A percentile compares a stretch with the other conserved stretches of the same genome.
These are phyloP conservation scores for Pisolithus sp. DNA, from an alignment of 768 basidiomycete species.

Conservation along the genomic window DNA sequence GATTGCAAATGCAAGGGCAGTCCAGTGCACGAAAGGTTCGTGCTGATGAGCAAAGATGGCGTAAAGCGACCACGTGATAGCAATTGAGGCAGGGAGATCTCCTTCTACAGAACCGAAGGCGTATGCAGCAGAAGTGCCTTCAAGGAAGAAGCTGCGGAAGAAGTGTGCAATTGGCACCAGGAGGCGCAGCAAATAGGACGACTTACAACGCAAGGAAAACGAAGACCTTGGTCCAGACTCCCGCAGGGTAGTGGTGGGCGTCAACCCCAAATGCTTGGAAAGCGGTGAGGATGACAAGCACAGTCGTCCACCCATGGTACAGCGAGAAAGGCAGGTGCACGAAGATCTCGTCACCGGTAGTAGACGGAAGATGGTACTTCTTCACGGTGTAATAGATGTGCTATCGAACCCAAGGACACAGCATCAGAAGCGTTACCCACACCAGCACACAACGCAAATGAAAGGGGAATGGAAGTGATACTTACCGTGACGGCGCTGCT, in stretches of 20 bases:
- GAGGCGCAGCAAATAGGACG: background rate
- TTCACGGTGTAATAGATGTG: slow-evolving; percentile 96
- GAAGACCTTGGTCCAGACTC: slow-evolving; percentile 90
- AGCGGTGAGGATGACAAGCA: slow-evolving; percentile 72
- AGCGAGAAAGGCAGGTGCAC: slow-evolving; percentile 95
- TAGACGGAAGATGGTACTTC: slow-evolving; percentile 68
- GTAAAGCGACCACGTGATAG: slow-evolving; percentile 89
- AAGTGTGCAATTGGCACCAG: slow-evolving; percentile 5
- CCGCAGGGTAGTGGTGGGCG: slow-evolving; percentile 54
- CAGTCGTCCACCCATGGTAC: slow-evolving; percentile 90
- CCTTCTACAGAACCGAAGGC: slow-evolving; percentile 88
- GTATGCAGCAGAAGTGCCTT: slow-evolving; percentile 88
- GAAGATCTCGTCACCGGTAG: slow-evolving; percentile 72
- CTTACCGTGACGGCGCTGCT: slow-evolving; percentile 57
- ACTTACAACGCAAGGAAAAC: slow-evolving; percentile 85
- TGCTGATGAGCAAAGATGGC: slow-evolving; percentile 81
- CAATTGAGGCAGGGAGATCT: slow-evolving; percentile 87
- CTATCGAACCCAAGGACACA: slow-evolving; percentile 21
- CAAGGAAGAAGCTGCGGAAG: slow-evolving; percentile 72
- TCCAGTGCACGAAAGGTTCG: slow-evolving; percentile 80
- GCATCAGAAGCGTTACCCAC: background rate
- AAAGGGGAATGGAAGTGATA: slow-evolving; percentile 4
- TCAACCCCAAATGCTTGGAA: slow-evolving; percentile 89
- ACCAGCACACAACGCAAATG: slow-evolving; percentile 4
- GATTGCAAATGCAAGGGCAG: slow-evolving; percentile 77